Percentiles rank a stretch among this genome's conserved stretches.
These are phyloP conservation scores for Asterophora parasitica DNA, from an alignment of 768 basidiomycete genomes.

Conservation along the genomic window DNA sequence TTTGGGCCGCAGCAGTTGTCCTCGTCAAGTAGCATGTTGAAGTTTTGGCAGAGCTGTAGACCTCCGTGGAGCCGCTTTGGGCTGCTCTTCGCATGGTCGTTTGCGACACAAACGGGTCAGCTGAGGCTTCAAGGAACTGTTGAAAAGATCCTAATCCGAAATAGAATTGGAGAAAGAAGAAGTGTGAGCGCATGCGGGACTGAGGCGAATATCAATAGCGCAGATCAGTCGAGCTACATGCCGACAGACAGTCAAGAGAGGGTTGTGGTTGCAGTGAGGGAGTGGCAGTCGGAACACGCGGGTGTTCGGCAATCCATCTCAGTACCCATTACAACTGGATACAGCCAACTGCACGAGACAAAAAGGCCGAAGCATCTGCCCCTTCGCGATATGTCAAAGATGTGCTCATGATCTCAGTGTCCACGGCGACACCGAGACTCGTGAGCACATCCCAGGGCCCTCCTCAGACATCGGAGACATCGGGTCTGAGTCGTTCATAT, in stretches of 20 bases:
- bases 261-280: background rate
- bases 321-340: background rate
- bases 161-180: too few species aligned
- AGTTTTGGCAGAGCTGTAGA: too few species aligned
- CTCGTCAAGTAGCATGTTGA: too few species aligned
- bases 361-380: background rate
- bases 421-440: too few species aligned
- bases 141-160: background rate
- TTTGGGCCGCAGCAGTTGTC: background rate
- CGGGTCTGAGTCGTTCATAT: too few species aligned
- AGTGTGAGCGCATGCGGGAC: slow-evolving; percentile 4
- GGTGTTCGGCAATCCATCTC: slow-evolving; percentile 2
- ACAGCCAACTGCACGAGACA: background rate
- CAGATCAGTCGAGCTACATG: slow-evolving; percentile 5
- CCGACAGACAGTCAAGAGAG: background rate
- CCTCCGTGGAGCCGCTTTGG: too few species aligned
- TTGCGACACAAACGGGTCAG: background rate
- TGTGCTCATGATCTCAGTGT: too few species aligned
- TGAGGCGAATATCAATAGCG: slow-evolving; percentile 3
- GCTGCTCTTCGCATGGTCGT: background rate
- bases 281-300: slow-evolving; percentile 5
- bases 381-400: too few species aligned
- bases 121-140: background rate
- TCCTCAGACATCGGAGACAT: too few species aligned
- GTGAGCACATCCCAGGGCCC: too few species aligned